A percentile compares a stretch with the other conserved stretches of the same genome.
Conservation (phyloP, 148 eudicot genomes). For the Rhododendron henanense region DNA sequence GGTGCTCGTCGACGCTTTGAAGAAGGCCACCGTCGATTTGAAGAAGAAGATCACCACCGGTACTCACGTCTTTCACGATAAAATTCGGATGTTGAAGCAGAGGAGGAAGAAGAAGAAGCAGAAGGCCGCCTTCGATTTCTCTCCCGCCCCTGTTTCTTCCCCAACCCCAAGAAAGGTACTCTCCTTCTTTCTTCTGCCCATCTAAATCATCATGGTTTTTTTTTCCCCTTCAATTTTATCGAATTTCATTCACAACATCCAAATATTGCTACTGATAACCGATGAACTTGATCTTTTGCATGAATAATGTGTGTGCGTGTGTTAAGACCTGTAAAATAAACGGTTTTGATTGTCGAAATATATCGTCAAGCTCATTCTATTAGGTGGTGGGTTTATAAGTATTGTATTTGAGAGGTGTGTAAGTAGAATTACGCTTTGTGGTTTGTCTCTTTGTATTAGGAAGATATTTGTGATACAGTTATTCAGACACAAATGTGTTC, state of each 20-base stretch:
- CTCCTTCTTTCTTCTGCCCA: not conserved
- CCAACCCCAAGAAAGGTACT: conserved; percentile 15
- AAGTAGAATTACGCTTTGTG: too few relatives aligned
- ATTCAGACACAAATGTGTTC: not conserved
- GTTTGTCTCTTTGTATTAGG: not conserved
- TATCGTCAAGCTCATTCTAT: too few relatives aligned
- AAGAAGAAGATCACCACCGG: conserved; percentile 23
- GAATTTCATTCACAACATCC: not conserved
- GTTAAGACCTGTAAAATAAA: too few relatives aligned
- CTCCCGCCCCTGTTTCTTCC: conserved; percentile 8
- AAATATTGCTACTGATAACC: too few relatives aligned
- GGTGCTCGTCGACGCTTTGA: not conserved
- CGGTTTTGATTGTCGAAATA: too few relatives aligned
- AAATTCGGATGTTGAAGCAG: conserved; percentile 9
- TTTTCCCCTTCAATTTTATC: not conserved
- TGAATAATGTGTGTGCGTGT: too few relatives aligned
- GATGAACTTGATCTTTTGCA: too few relatives aligned
- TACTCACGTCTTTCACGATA: not conserved
- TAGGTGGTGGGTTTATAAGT: too few relatives aligned
- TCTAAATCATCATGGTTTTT: not conserved
- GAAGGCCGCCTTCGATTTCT: conserved; percentile 19
- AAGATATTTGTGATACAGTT: not conserved
- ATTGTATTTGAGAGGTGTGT: too few relatives aligned
- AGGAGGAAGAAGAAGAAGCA: conserved; percentile 26
- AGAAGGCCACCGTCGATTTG: conserved; percentile 10